These are phyloP conservation scores for Echium plantagineum DNA, from an alignment of 257 asterid genomes.

Conservation along the genomic window DNA sequence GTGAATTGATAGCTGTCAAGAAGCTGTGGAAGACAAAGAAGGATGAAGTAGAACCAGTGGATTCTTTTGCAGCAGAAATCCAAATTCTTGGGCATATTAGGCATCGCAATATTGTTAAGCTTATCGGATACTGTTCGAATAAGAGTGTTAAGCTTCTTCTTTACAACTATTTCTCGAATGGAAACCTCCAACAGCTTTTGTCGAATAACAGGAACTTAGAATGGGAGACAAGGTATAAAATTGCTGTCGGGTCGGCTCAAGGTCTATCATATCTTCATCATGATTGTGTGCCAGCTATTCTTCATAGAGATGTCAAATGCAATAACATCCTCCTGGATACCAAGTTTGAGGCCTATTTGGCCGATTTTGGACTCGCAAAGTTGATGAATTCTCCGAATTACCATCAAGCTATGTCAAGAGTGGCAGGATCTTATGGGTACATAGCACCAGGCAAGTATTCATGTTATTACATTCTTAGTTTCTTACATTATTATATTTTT, in stretches of 20 bases:
- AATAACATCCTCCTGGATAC: conserved; percentile 83
- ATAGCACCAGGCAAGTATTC: conserved; percentile 84
- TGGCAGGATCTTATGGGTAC: conserved; percentile 89
- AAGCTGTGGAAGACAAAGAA: conserved; percentile 85
- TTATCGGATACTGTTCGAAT: conserved; percentile 80
- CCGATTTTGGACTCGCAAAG: conserved; percentile 97
- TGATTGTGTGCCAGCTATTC: conserved; percentile 76
- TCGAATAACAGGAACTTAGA: conserved; percentile 63
- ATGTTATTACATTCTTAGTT: not conserved
- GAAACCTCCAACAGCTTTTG: conserved; percentile 78
- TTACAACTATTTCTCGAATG: conserved; percentile 71
- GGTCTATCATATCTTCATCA: conserved; percentile 93
- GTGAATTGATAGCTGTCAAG: conserved; percentile 76
- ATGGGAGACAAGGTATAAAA: conserved; percentile 86
- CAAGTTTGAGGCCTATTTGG: conserved; percentile 70
- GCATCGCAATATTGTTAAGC: conserved; percentile 82
- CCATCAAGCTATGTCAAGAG: conserved; percentile 78
- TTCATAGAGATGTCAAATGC: conserved; percentile 90
- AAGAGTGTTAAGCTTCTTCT: conserved; percentile 75
- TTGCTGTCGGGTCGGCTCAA: conserved; percentile 86
- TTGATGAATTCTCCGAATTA: conserved; percentile 76
- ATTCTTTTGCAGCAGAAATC: conserved; percentile 85
- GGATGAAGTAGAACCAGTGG: conserved; percentile 48
- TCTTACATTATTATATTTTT: too few species aligned
- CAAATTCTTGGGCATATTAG: conserved; percentile 90